Conservation (phyloP, 2,329 filamentous ascomycete species). For the Penicillium sp. region DNA sequence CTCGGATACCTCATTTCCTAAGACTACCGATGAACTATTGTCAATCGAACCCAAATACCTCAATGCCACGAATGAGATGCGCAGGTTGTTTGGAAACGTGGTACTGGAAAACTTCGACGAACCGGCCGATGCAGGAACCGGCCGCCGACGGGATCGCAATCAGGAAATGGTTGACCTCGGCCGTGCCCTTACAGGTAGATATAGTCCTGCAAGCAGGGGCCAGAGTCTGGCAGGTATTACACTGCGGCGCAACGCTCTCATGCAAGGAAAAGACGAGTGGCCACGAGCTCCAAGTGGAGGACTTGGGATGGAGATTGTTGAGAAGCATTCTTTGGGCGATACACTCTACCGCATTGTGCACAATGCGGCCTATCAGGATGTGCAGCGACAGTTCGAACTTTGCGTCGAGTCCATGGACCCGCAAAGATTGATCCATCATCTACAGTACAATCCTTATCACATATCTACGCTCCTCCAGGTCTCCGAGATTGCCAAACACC, state of each 20-base stretch:
- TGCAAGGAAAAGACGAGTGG: constrained; percentile 86
- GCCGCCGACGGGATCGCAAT: constrained; percentile 56
- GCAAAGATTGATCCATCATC: constrained; percentile 72
- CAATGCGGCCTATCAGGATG: constrained; percentile 66
- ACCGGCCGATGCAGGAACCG: constrained; percentile 43
- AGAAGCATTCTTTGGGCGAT: constrained; percentile 56
- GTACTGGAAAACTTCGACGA: constrained; percentile 60
- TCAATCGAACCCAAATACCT: constrained; percentile 68
- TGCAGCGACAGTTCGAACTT: constrained; percentile 72
- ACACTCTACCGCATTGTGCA: constrained; percentile 77
- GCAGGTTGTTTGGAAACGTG: constrained; percentile 65
- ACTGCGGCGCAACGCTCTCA: constrained; percentile 74
- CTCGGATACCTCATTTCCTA: constrained; percentile 35
- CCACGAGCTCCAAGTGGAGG: constrained; percentile 75
- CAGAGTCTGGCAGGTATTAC: constrained; percentile 68
- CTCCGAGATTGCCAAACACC: constrained; percentile 85
- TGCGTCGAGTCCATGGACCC: constrained; percentile 83
- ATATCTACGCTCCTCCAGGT: constrained; percentile 92
- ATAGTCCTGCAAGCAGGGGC: constrained; percentile 54
- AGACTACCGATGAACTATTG: constrained; percentile 53
- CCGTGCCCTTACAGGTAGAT: constrained; percentile 54
- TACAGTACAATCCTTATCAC: constrained; percentile 79
- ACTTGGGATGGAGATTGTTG: constrained; percentile 71
- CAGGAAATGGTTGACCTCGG: constrained; percentile 50
- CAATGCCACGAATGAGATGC: constrained; percentile 90